Evolutionary conservation across 2,329 filamentous ascomycete species (phyloP), one percentile per base, ranked within the genome.

Genomic region (Nigrospora sphaerica): DNA sequence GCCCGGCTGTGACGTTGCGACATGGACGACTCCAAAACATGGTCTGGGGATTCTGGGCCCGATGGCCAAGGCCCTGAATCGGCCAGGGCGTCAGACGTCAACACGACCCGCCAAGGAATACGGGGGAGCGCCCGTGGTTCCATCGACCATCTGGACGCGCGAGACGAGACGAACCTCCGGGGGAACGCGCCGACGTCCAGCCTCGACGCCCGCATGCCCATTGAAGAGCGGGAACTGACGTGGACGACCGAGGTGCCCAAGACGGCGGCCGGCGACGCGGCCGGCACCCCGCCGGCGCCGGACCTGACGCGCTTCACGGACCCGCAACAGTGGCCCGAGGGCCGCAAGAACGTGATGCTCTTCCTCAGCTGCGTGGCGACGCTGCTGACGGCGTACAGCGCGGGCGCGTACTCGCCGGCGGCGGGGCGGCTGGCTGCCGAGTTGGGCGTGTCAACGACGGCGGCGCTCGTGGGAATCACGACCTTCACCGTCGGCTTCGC

Each of bases 401-500:
- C 90, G 0, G 90, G 90, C 3, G 78, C 88, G 3, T 93, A 93
- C 63, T 85, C 84, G 7, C 84, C 88, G 0, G 80, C 86, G 0
- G 70, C 82, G 0, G 63, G 64, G 6, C 76, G 86, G 45, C 82
- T 95, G 72, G 76, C 75, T 1, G 62, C 68, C 2, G 78, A 86
- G 57, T 88, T 87, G 67, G 63, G 76, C 4, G 72, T 88, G 1
- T 83, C 81, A 35, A 69, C 72, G 11, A 73, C 85, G n/a, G 82
- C 81, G 2, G 77, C 83, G n/a, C 70, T 86, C 6, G 71, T 82
- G 2, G 88, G 88, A 32, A 87, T 95, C 50, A 95, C 90, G 0
- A 78, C 81, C 0, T 96, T 93, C 64, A 93, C 88, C 39, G 58
- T 76, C 32, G 90, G 91, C 4, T 95, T 95, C 54, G 88, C 76